Evolutionary conservation across 1,139 yeast species (phyloP).

Genomic region (Hemisphaericaspora lyxosophila): DNA sequence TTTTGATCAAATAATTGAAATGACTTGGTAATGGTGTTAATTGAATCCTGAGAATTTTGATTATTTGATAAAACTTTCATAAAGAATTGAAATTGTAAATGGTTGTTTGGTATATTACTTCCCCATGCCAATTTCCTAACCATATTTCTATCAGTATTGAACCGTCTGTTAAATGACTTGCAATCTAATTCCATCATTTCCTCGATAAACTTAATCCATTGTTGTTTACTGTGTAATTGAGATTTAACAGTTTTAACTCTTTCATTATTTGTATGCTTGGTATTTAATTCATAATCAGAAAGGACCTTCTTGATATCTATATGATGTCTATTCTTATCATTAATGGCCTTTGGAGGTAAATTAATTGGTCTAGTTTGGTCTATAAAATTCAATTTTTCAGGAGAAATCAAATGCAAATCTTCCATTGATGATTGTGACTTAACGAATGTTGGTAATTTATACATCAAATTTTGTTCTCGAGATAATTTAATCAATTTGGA

Average conservation of each 20-base stretch:
- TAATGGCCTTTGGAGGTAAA: constrained; percentile 41
- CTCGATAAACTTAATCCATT: constrained; percentile 26
- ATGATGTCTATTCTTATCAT: constrained; percentile 40
- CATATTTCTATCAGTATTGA: constrained; percentile 29
- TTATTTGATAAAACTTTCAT: constrained; percentile 23
- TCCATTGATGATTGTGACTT: constrained; percentile 45
- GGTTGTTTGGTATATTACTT: constrained; percentile 30
- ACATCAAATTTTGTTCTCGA: constrained; percentile 36
- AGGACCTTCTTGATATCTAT: constrained; percentile 38
- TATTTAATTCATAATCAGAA: constrained; percentile 28
- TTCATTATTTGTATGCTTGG: constrained; percentile 22
- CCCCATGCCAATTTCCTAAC: constrained; percentile 43
- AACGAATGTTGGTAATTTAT: constrained; percentile 41
- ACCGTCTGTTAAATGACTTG: constrained; percentile 27
- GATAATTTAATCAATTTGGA: constrained; percentile 31
- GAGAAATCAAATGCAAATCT: constrained; percentile 41
- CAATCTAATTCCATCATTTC: constrained; percentile 18
- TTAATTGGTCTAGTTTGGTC: constrained; percentile 50
- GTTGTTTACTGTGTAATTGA: constrained; percentile 22
- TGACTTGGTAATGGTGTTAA: constrained; percentile 17
- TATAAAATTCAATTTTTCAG: constrained; percentile 37
- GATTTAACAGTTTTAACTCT: constrained; percentile 22
- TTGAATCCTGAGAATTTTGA: constrained; percentile 18
- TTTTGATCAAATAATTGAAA: constrained; percentile 23
- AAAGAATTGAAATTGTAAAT: constrained; percentile 29